These are phyloP conservation scores for Schwanniomyces vanrijiae DNA, from an alignment of 805 yeast genomes.

Conservation along the genomic window DNA sequence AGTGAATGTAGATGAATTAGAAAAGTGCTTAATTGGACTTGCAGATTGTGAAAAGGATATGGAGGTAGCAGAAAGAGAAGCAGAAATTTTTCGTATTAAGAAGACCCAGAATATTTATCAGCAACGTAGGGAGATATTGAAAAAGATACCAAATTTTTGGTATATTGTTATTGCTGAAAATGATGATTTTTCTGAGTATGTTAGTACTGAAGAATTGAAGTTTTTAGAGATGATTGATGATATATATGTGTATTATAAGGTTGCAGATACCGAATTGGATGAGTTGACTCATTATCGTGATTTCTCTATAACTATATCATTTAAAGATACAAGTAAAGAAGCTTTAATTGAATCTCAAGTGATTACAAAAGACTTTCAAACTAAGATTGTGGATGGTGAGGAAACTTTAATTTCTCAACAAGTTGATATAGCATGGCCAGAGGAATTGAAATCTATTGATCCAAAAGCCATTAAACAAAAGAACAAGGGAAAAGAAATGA, in stretches of 20 bases:
- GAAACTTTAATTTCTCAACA: conserved; percentile 55
- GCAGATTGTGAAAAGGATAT: conserved; percentile 60
- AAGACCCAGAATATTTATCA: conserved; percentile 58
- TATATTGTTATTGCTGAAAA: conserved; percentile 79
- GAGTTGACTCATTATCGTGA: conserved; percentile 45
- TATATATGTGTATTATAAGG: conserved; percentile 57
- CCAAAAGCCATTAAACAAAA: conserved; percentile 49
- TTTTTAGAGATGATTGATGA: conserved; percentile 67
- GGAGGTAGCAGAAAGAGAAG: conserved; percentile 60
- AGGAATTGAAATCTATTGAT: conserved; percentile 52
- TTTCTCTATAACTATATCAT: conserved; percentile 60
- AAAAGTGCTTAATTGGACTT: conserved; percentile 37
- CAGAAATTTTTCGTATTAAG: conserved; percentile 52
- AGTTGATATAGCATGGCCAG: conserved; percentile 69
- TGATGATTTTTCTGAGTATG: conserved; percentile 79
- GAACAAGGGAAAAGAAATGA: conserved; percentile 33
- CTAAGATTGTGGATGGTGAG: conserved; percentile 50
- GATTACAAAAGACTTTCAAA: conserved; percentile 59
- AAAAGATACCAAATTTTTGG: conserved; percentile 78
- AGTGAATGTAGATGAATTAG: conserved; percentile 15
- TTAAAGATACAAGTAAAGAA: conserved; percentile 41
- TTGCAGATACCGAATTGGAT: conserved; percentile 26
- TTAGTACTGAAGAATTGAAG: conserved; percentile 74
- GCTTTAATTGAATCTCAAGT: conserved; percentile 55
- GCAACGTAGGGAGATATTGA: conserved; percentile 53